Conservation (phyloP, 208 protist genomes). For the Acanthamoeba triangularis region DNA sequence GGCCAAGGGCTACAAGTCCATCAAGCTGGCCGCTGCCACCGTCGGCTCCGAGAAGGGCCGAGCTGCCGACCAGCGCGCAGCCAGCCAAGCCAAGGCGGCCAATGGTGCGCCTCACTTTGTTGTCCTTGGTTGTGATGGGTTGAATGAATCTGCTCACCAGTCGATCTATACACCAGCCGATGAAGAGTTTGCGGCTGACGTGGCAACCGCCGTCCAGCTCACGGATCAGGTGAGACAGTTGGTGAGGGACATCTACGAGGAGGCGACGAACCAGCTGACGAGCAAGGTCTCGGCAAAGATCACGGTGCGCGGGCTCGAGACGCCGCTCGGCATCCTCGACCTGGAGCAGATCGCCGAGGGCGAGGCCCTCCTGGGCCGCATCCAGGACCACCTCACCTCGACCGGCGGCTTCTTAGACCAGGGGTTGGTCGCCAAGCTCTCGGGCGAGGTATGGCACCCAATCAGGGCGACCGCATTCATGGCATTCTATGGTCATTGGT, state of each 20-base stretch:
- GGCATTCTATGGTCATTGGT: too few relatives aligned
- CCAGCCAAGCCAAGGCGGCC: too few relatives aligned
- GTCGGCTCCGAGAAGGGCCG: neutral
- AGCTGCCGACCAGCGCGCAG: neutral
- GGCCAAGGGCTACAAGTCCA: slow-evolving; percentile 12
- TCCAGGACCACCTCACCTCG: neutral
- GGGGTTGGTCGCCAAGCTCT: neutral
- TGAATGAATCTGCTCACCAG: neutral
- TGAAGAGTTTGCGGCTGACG: neutral
- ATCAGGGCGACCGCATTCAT: neutral
- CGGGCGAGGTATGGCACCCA: slow-evolving; percentile 15
- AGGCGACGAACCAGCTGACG: slow-evolving; percentile 78
- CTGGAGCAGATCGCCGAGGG: slow-evolving; percentile 59
- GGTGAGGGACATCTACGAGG: slow-evolving; percentile 38
- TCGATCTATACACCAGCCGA: neutral
- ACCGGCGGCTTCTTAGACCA: neutral
- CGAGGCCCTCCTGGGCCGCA: slow-evolving; percentile 3
- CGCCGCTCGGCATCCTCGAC: slow-evolving; percentile 75
- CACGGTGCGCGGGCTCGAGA: slow-evolving; percentile 69
- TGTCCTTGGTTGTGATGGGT: neutral
- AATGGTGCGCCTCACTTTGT: neutral
- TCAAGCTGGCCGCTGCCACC: neutral
- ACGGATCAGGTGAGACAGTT: neutral
- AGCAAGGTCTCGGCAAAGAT: slow-evolving; percentile 50
- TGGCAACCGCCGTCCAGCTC: neutral